Conservation (phyloP, 2,329 filamentous ascomycete species). For the Beauveria brongniartii region DNA sequence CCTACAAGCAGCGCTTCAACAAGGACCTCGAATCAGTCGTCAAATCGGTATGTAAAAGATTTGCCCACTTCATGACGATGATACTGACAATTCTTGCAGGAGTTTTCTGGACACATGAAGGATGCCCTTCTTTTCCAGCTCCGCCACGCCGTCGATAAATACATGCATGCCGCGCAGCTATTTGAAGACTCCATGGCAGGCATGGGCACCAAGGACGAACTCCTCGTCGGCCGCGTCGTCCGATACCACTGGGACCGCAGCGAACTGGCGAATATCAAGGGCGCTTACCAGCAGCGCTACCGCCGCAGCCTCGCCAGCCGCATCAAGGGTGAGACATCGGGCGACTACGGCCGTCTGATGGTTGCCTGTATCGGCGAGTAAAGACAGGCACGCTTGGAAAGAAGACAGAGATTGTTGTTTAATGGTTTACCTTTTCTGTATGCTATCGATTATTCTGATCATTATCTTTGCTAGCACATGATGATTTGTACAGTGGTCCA, state of each 20-base stretch:
- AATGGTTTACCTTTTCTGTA: not conserved
- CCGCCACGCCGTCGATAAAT: conserved; percentile 68
- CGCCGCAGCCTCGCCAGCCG: conserved; percentile 57
- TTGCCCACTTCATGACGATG: not conserved
- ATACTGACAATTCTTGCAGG: conserved; percentile 29
- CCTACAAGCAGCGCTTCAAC: conserved; percentile 67
- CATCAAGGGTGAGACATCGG: conserved; percentile 76
- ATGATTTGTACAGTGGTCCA: not conserved
- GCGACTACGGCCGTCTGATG: conserved; percentile 72
- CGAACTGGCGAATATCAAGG: conserved; percentile 69
- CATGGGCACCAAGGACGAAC: conserved; percentile 74
- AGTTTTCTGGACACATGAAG: conserved; percentile 91
- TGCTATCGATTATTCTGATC: not conserved
- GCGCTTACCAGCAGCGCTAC: conserved; percentile 66
- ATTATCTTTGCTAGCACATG: not conserved
- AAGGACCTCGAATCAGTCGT: conserved; percentile 65
- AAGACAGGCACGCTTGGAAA: not conserved
- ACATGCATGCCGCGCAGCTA: conserved; percentile 71
- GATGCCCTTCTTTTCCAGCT: conserved; percentile 74
- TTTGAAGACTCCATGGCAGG: conserved; percentile 88
- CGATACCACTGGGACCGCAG: conserved; percentile 74
- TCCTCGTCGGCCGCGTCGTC: conserved; percentile 71
- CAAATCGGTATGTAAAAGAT: conserved; percentile 44
- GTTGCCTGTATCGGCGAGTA: conserved; percentile 55
- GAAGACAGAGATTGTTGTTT: not conserved